Evolutionary conservation across 768 basidiomycete species (phyloP).

Genomic region (Lactifluus subvellereus): DNA sequence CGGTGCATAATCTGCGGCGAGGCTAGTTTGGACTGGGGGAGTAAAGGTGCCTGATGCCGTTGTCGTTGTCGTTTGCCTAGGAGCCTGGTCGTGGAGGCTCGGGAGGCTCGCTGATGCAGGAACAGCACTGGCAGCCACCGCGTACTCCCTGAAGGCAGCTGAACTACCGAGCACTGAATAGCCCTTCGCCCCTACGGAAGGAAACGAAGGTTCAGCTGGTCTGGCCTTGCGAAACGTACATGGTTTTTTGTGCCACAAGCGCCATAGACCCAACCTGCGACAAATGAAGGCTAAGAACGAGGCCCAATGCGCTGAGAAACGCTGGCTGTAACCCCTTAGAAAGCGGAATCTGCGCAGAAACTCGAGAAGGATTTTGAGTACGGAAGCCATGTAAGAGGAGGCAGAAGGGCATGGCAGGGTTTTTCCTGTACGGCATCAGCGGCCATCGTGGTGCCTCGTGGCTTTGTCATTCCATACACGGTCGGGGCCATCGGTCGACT

Average conservation of each 20-base stretch:
- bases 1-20: not conserved
- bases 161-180: not conserved
- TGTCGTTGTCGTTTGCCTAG: not conserved
- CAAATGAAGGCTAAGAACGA: not conserved
- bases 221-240: not conserved
- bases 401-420: no score
- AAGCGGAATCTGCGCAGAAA: constrained; percentile 2
- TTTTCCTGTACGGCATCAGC: no score
- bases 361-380: constrained; percentile 1
- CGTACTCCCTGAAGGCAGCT: not conserved
- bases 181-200: not conserved
- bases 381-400: not conserved
- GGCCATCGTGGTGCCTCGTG: no score
- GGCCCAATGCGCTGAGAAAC: not conserved
- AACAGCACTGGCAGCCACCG: not conserved
- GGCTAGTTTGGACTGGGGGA: not conserved
- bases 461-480: no score
- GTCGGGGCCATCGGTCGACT: no score
- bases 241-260: not conserved
- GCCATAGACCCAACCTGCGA: constrained; percentile 1
- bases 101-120: not conserved
- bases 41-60: not conserved
- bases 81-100: not conserved
- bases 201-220: not conserved
- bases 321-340: not conserved